These are phyloP conservation scores for Thelephora ganbajun DNA, from an alignment of 768 basidiomycete genomes.

Conservation along the genomic window DNA sequence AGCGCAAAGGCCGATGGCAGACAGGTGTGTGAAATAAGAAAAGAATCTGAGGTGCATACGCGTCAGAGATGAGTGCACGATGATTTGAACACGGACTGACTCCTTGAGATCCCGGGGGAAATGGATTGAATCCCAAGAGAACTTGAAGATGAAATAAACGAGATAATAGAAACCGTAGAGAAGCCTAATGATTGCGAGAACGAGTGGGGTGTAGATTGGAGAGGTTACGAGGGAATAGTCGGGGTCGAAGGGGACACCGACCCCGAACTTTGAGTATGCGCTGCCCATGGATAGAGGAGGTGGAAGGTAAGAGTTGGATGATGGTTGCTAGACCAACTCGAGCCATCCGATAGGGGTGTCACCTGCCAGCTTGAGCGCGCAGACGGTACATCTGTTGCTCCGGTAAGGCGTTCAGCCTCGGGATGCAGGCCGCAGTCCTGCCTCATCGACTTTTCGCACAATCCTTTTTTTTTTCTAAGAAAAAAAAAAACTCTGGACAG, in stretches of 20 bases:
- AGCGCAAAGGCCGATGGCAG: constrained; percentile 45
- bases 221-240: constrained; percentile 31
- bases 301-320: not conserved
- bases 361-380: too few species aligned
- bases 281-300: constrained; percentile 1
- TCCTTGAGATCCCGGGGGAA: constrained; percentile 6
- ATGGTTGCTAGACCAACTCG: not conserved
- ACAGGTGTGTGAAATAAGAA: constrained; percentile 51
- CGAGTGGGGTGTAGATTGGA: constrained; percentile 27
- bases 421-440: too few species aligned
- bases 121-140: constrained; percentile 21
- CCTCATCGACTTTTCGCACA: too few species aligned
- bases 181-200: constrained; percentile 31
- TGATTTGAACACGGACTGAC: constrained; percentile 1
- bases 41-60: constrained; percentile 41
- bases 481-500: too few species aligned
- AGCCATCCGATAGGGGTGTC: not conserved
- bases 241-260: constrained; percentile 26
- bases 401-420: too few species aligned
- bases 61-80: too few species aligned
- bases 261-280: constrained; percentile 17
- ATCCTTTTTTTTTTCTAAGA: too few species aligned
- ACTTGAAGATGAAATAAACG: constrained; percentile 23
- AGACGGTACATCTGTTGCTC: too few species aligned
- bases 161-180: constrained; percentile 38